Evolutionary conservation across 2,329 filamentous ascomycete species (phyloP), one percentile per base, ranked within the genome.

Genomic region (Calonectria naviculata): DNA sequence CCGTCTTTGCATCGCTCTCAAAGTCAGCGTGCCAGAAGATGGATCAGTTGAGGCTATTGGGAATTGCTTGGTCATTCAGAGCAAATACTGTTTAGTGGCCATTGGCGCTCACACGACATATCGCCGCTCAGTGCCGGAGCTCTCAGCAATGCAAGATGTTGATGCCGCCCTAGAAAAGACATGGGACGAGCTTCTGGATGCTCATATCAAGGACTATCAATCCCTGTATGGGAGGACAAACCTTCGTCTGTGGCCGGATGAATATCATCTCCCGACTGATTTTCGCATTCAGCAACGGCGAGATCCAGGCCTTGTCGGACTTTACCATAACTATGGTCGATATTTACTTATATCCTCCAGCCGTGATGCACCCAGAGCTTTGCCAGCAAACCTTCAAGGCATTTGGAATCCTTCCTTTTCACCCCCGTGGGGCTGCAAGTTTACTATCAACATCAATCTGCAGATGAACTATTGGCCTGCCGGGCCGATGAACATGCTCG

Each of bases 381-480:
- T 83, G 0, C 81, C 82, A 0, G 79, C 81, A 2, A 83, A 81
- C 4, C 70, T 83, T 0, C 82, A 83, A n/a, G 82, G 80, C 0
- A 79, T 83, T 29, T 83, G 81, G 82, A 83, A 83, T 28, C 75
- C 79, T 12, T 78, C 79, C 0, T 78, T 76, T 15, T 73, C 72
- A 0, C 79, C 80, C 0, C 78, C 84, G 0, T 88, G 87, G 86
- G 85, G 85, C 4, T 83, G 81, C 28, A 87, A 86, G 71, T 87
- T 84, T 67, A 88, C 87, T 0, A 85, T 88, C 73, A 87, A 88
- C 71, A 87, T 88, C 76, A 89, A 88, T 47, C 78, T 84, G 0
- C 83, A 89, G 75, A 89, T 89, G 87, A 88, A 88, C 72, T 89
- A 89, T 74, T 89, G 86, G 87, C 80, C 80, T 0, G 78, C 78